Conservation (phyloP, 805 yeast genomes). For the Hanseniaspora lindneri region DNA sequence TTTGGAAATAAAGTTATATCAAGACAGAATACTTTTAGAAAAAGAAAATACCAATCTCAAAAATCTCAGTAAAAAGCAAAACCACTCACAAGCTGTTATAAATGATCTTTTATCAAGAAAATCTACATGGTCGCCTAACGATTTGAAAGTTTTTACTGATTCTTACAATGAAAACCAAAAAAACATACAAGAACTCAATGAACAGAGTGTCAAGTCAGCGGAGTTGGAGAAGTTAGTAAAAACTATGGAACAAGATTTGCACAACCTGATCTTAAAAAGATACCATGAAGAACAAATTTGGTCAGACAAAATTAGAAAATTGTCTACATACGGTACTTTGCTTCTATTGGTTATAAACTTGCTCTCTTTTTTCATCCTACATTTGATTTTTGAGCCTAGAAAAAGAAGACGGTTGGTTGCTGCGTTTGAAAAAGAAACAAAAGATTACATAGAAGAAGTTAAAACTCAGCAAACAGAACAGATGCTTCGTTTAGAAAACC, state of each 20-base stretch:
- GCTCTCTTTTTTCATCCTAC: conserved; percentile 64
- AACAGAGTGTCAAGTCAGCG: conserved; percentile 38
- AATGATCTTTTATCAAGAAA: conserved; percentile 81
- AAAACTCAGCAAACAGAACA: conserved; percentile 24
- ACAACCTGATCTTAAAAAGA: conserved; percentile 68
- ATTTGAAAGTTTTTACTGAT: conserved; percentile 72
- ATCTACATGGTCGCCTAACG: conserved; percentile 64
- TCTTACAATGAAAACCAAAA: conserved; percentile 71
- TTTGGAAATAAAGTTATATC: conserved; percentile 41
- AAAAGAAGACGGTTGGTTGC: conserved; percentile 69
- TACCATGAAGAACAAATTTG: conserved; percentile 96
- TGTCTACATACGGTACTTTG: conserved; percentile 96
- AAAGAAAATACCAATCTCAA: conserved; percentile 41
- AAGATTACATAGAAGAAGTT: conserved; percentile 36
- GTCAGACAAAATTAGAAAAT: conserved; percentile 90
- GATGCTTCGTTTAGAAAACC: conserved; percentile 20
- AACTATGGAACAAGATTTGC: conserved; percentile 52
- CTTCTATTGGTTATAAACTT: conserved; percentile 78
- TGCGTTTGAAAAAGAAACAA: conserved; percentile 73
- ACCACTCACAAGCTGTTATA: conserved; percentile 67
- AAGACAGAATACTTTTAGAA: conserved; percentile 39
- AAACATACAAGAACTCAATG: conserved; percentile 49
- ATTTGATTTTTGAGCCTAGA: conserved; percentile 88
- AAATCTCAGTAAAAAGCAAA: conserved; percentile 50
- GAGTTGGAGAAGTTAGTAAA: conserved; percentile 54